Evolutionary conservation across 306 rosid genomes (phyloP).

Genomic region (Cyamopsis tetragonoloba): DNA sequence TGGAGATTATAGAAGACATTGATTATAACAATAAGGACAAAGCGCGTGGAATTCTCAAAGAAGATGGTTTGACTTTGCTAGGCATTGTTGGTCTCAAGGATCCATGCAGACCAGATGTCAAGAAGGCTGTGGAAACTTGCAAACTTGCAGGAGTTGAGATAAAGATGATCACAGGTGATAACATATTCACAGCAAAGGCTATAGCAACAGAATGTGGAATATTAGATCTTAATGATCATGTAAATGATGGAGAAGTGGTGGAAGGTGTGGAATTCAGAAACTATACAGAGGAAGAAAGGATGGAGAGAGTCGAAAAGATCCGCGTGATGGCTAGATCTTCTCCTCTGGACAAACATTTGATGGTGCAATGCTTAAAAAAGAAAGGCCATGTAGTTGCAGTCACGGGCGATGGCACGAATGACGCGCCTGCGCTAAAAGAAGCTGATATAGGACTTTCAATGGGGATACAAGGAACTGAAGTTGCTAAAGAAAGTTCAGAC

Average conservation of each 20-base stretch:
- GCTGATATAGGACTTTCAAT: constrained; percentile 91
- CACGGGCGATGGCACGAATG: constrained; percentile 90
- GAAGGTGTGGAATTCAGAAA: constrained; percentile 76
- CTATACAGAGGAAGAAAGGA: constrained; percentile 61
- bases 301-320: constrained; percentile 59
- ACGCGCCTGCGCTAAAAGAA: constrained; percentile 84
- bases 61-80: constrained; percentile 57
- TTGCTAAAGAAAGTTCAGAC: constrained; percentile 89
- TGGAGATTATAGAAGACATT: constrained; percentile 42
- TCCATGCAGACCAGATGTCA: constrained; percentile 68
- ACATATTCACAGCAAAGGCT: constrained; percentile 84
- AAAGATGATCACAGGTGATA: constrained; percentile 91
- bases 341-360: constrained; percentile 76
- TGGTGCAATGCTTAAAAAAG: constrained; percentile 72
- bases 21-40: constrained; percentile 25
- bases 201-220: constrained; percentile 91
- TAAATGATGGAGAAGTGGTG: constrained; percentile 42
- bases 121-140: constrained; percentile 58
- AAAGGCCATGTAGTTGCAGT: constrained; percentile 87
- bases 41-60: constrained; percentile 28
- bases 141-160: constrained; percentile 66
- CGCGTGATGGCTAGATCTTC: constrained; percentile 86
- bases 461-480: constrained; percentile 95
- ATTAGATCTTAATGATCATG: constrained; percentile 25
- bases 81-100: constrained; percentile 86